phyloP scores from a whole-genome alignment of 2,329 filamentous ascomycete species.

The Aspergillus carbonarius region DNA sequence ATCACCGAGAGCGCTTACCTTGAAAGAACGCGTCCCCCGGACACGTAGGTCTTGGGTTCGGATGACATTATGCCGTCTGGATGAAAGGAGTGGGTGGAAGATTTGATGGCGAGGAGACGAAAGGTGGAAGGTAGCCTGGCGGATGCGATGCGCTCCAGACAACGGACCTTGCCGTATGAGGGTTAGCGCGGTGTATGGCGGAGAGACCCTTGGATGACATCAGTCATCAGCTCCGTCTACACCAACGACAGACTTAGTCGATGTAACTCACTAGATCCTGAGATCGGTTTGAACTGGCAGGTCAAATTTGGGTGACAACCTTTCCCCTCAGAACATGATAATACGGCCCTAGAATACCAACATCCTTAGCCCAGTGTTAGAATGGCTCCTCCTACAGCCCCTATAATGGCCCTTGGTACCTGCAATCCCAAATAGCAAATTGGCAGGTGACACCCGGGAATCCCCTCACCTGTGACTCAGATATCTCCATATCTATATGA shows the following conservation, averaged over 20 bases:
- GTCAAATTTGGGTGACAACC: background rate
- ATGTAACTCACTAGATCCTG: too few species aligned
- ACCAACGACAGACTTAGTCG: too few species aligned
- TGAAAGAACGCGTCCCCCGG: constrained; percentile 40
- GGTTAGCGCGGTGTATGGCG: background rate
- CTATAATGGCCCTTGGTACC: too few species aligned
- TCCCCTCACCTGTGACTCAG: too few species aligned
- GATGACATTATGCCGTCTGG: constrained; percentile 32
- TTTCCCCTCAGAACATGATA: too few species aligned
- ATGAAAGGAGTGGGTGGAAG: background rate
- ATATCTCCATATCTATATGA: too few species aligned
- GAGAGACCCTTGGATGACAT: background rate
- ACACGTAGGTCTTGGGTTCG: constrained; percentile 37
- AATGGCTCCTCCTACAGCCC: too few species aligned
- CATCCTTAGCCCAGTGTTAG: too few species aligned
- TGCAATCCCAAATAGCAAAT: too few species aligned
- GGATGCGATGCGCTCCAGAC: background rate
- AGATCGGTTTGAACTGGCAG: too few species aligned
- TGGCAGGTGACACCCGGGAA: too few species aligned
- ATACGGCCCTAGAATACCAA: too few species aligned
- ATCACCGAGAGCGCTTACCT: constrained; percentile 25
- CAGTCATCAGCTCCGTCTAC: background rate
- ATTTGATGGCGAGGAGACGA: background rate
- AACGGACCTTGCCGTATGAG: background rate
- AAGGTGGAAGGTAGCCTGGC: constrained; percentile 8